Evolutionary conservation across 176 grass and related monocot species (phyloP).

Genomic region (Urochloa ruziziensis): DNA sequence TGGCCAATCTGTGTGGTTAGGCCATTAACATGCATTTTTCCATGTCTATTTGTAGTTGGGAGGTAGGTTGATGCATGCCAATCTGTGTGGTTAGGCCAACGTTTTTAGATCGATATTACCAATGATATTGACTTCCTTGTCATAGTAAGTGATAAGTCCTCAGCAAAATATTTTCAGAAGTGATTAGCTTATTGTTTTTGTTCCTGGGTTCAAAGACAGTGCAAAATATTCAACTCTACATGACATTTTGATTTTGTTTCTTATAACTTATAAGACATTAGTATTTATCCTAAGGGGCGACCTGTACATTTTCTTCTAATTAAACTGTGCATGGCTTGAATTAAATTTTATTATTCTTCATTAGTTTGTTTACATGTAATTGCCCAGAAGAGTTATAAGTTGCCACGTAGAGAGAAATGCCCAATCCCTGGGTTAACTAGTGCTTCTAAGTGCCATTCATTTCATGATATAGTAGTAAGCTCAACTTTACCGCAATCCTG

Average conservation of each 20-base stretch:
- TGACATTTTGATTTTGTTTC: background rate
- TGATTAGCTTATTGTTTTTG: background rate
- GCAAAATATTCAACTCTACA: background rate
- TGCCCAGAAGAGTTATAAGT: background rate
- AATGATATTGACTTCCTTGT: constrained; percentile 38
- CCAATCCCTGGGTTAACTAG: background rate
- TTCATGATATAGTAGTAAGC: background rate
- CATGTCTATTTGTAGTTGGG: too few species aligned
- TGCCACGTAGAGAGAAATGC: background rate
- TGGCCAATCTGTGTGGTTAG: too few species aligned
- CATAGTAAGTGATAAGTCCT: constrained; percentile 48
- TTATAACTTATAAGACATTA: background rate
- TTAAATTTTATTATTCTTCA: background rate
- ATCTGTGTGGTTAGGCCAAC: too few species aligned
- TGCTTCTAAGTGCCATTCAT: background rate
- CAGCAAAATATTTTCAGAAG: background rate
- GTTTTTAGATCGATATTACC: constrained; percentile 27
- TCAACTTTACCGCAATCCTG: background rate
- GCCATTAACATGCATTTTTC: too few species aligned
- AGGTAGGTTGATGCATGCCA: too few species aligned
- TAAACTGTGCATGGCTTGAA: background rate
- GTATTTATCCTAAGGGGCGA: constrained; percentile 2
- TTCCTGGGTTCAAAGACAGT: background rate
- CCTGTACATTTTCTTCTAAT: constrained; percentile 2
- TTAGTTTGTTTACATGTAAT: background rate